These are phyloP conservation scores for Acer negundo DNA, from an alignment of 345 rosid species.

Conservation along the genomic window DNA sequence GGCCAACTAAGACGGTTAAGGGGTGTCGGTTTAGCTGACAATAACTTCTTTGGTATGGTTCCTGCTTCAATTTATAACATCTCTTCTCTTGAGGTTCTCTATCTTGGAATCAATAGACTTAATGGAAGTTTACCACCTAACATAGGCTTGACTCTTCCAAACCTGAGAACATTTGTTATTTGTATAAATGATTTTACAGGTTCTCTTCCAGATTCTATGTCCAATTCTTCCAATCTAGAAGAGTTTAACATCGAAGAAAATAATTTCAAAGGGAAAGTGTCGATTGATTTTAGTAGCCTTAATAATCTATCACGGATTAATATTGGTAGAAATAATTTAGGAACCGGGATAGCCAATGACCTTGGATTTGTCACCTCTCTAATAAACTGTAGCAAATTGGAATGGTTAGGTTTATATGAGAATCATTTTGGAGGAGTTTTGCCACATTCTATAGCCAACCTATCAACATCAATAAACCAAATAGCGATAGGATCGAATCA, in stretches of 20 bases:
- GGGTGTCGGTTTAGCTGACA: not conserved
- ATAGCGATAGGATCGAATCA: no score
- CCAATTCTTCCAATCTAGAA: conserved; percentile 12
- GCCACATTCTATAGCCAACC: not conserved
- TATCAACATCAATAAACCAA: no score
- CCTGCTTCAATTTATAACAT: conserved; percentile 5
- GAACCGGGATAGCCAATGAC: not conserved
- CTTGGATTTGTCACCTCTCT: not conserved
- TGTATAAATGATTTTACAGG: not conserved
- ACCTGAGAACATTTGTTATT: not conserved
- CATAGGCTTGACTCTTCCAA: conserved; percentile 6
- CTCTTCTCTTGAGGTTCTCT: conserved; percentile 10
- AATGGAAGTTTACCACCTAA: not conserved
- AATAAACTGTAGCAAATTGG: not conserved
- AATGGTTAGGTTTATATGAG: not conserved
- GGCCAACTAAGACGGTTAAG: no score
- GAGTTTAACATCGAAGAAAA: not conserved
- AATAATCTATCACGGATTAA: no score
- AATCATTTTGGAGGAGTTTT: not conserved
- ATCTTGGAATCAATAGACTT: no score
- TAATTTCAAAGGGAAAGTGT: no score
- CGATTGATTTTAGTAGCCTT: no score
- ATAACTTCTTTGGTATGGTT: conserved; percentile 11
- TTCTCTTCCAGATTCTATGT: not conserved
- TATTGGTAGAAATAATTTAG: no score